Evolutionary conservation across 2,329 filamentous ascomycete species (phyloP).

Genomic region (Daldinia sp.): DNA sequence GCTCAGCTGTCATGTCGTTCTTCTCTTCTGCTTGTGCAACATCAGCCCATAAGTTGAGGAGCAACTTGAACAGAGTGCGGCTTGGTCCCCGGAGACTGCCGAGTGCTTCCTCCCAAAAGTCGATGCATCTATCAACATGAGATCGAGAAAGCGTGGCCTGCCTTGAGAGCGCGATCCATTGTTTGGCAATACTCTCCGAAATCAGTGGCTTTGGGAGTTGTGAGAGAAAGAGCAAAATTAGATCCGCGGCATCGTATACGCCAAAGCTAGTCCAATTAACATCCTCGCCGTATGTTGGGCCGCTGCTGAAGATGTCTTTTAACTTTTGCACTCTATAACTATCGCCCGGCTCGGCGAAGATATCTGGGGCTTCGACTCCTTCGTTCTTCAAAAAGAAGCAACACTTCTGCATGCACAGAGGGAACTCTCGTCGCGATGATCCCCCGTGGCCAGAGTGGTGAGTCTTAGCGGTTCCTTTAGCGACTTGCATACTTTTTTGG

Average conservation of each 20-base stretch:
- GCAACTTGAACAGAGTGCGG: slow-evolving; percentile 52
- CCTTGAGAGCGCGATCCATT: slow-evolving; percentile 53
- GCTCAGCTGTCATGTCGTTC: slow-evolving; percentile 56
- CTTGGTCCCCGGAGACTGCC: slow-evolving; percentile 50
- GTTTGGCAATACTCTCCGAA: slow-evolving; percentile 49
- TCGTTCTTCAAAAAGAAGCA: slow-evolving; percentile 49
- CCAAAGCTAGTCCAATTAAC: slow-evolving; percentile 50
- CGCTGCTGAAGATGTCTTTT: slow-evolving; percentile 49
- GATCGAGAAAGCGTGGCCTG: slow-evolving; percentile 50
- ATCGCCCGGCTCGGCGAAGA: slow-evolving; percentile 51
- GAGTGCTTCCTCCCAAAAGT: slow-evolving; percentile 58
- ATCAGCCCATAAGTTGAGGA: slow-evolving; percentile 55
- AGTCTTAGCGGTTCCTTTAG: slow-evolving; percentile 51
- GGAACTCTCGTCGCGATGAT: slow-evolving; percentile 52
- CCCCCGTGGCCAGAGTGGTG: slow-evolving; percentile 49
- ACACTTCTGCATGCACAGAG: slow-evolving; percentile 53
- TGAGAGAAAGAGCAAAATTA: slow-evolving; percentile 52
- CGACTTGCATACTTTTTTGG: slow-evolving; percentile 51
- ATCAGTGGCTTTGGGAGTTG: slow-evolving; percentile 52
- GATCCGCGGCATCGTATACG: slow-evolving; percentile 53
- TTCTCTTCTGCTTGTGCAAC: slow-evolving; percentile 50
- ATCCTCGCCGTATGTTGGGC: slow-evolving; percentile 51
- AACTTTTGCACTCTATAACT: slow-evolving; percentile 48
- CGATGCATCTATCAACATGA: slow-evolving; percentile 53
- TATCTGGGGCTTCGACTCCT: slow-evolving; percentile 48